These are phyloP conservation scores for Sordaria brevicollis DNA, from an alignment of 495 filamentous ascomycete species.

Conservation along the genomic window DNA sequence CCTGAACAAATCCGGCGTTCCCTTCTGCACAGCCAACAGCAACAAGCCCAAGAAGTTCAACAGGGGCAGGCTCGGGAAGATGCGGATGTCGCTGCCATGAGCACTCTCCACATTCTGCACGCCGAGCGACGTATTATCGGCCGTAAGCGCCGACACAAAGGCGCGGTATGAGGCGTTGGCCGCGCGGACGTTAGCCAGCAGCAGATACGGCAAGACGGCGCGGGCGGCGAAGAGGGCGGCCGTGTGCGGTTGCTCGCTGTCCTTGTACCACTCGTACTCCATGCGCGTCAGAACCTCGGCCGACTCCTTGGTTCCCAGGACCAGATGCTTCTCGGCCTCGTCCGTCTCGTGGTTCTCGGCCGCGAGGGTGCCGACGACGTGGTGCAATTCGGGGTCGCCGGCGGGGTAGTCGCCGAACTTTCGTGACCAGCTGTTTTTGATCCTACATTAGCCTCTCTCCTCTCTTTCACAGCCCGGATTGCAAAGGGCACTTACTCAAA, in stretches of 20 bases:
- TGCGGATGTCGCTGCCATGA: conserved; percentile 57
- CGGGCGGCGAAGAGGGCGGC: conserved; percentile 84
- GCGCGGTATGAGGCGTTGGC: conserved; percentile 72
- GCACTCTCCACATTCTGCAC: conserved; percentile 71
- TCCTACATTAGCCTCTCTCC: neutral
- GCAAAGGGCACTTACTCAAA: conserved; percentile 48
- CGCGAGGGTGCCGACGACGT: conserved; percentile 79
- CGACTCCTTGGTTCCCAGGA: conserved; percentile 83
- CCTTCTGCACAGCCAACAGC: conserved; percentile 72
- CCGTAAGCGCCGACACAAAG: conserved; percentile 64
- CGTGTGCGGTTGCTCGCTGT: conserved; percentile 70
- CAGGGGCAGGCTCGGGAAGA: conserved; percentile 80
- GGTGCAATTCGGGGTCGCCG: conserved; percentile 91
- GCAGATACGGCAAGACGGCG: conserved; percentile 83
- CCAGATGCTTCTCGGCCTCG: conserved; percentile 83
- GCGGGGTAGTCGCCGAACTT: conserved; percentile 78
- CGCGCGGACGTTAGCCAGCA: conserved; percentile 80
- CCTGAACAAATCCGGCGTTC: conserved; percentile 67
- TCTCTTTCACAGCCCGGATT: neutral
- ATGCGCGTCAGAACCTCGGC: conserved; percentile 66
- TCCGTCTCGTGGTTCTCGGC: conserved; percentile 85
- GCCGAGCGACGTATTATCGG: conserved; percentile 53
- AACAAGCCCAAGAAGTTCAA: conserved; percentile 87
- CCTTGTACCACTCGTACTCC: conserved; percentile 89
- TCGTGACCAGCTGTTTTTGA: conserved; percentile 65